These are phyloP conservation scores for Hypoxylon fuscum DNA, from an alignment of 495 filamentous ascomycete species.

Conservation along the genomic window DNA sequence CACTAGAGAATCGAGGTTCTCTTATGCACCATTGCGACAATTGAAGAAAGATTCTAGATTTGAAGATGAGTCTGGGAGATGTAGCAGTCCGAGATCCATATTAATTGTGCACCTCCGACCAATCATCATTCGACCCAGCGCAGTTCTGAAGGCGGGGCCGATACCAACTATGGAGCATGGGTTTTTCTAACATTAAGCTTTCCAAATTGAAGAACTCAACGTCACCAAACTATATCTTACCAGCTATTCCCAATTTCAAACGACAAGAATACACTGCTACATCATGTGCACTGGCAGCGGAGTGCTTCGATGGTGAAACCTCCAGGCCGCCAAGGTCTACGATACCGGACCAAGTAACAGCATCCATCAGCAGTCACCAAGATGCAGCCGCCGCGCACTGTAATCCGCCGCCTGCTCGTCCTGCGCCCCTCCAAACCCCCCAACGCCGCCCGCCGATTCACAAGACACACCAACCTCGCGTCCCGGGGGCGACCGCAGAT, in stretches of 20 bases:
- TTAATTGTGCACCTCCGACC: conserved; percentile 1
- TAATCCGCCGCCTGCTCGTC: conserved; percentile 35
- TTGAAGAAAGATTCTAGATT: background rate
- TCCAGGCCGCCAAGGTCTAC: background rate
- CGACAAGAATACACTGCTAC: background rate
- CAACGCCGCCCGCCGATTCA: conserved; percentile 24
- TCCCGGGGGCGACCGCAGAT: conserved; percentile 72
- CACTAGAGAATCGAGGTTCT: background rate
- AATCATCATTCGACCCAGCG: conserved; percentile 9
- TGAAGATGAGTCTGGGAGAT: no score
- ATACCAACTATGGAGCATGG: background rate
- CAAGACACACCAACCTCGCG: conserved; percentile 31
- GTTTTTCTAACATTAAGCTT: no score
- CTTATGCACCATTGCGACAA: background rate
- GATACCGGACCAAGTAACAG: conserved; percentile 1
- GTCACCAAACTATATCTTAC: no score
- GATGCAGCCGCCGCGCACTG: conserved; percentile 35
- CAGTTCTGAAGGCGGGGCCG: conserved; percentile 5
- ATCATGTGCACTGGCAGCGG: background rate
- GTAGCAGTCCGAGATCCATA: conserved; percentile 4
- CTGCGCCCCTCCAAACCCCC: conserved; percentile 28
- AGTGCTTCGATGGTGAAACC: conserved; percentile 14
- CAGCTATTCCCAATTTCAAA: no score
- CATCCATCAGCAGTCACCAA: conserved; percentile 8
- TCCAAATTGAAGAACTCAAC: no score